These are phyloP conservation scores for Pythium chondricola DNA, from an alignment of 352 stramenopile species.

Conservation along the genomic window DNA sequence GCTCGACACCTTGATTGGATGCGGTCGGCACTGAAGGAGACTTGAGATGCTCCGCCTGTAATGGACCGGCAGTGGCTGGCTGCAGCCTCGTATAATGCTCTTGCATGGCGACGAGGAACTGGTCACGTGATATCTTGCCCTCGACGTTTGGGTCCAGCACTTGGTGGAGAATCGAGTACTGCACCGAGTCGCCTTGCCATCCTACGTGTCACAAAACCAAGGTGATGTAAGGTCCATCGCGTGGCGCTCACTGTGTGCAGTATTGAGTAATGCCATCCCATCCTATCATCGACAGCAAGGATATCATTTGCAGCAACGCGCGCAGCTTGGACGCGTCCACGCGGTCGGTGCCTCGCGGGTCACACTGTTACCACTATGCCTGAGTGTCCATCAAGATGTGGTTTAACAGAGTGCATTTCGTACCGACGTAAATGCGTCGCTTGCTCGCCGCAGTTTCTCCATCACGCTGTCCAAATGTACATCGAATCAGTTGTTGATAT, in stretches of 20 bases:
- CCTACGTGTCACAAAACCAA: conserved; percentile 16
- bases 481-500: background rate
- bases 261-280: too few species aligned
- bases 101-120: conserved; percentile 35
- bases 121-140: conserved; percentile 31
- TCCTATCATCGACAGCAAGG: too few species aligned
- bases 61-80: too few species aligned
- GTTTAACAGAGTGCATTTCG: too few species aligned
- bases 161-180: conserved; percentile 43
- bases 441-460: conserved; percentile 49
- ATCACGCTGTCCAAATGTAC: conserved; percentile 17
- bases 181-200: conserved; percentile 37
- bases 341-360: conserved; percentile 30
- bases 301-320: conserved; percentile 53
- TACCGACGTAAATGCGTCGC: conserved; percentile 46
- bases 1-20: conserved; percentile 3
- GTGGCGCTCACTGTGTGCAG: too few species aligned
- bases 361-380: too few species aligned
- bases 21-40: background rate
- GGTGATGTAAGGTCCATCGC: conserved; percentile 15
- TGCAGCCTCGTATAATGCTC: conserved; percentile 26
- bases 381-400: too few species aligned
- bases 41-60: conserved; percentile 9
- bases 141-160: conserved; percentile 39
- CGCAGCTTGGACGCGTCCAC: conserved; percentile 40